phyloP scores from a whole-genome alignment of 192 early-diverging fungal genomes.

The Backusella sp. region DNA sequence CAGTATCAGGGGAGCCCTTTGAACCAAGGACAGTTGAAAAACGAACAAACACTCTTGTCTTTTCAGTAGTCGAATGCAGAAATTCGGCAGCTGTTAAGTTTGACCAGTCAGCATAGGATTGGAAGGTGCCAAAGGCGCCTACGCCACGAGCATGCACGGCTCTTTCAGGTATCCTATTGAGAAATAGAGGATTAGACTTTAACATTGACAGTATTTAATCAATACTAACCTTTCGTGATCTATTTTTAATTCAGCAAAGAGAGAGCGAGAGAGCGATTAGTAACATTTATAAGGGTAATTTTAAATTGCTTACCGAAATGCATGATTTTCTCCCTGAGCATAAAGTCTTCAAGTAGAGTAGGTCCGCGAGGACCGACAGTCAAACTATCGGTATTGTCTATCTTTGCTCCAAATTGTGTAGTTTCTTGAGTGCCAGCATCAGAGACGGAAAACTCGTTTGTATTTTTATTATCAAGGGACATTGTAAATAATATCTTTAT shows the following conservation, averaged over 20 bases:
- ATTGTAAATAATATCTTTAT: background rate
- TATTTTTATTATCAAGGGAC: background rate
- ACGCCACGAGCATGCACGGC: slow-evolving; percentile 44
- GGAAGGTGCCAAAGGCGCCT: slow-evolving; percentile 46
- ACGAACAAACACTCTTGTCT: slow-evolving; percentile 49
- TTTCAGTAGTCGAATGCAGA: slow-evolving; percentile 21
- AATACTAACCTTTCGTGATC: background rate
- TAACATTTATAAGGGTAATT: background rate
- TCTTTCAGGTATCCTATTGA: slow-evolving; percentile 26
- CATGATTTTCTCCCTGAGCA: slow-evolving; percentile 20
- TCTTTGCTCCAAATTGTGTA: slow-evolving; percentile 22
- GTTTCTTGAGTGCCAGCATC: slow-evolving; percentile 23
- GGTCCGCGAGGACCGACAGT: slow-evolving; percentile 29
- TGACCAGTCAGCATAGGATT: slow-evolving; percentile 34
- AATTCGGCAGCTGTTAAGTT: slow-evolving; percentile 40
- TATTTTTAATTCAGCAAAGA: background rate
- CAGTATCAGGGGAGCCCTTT: slow-evolving; percentile 42
- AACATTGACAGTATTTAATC: background rate
- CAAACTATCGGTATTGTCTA: slow-evolving; percentile 27
- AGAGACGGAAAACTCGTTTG: slow-evolving; percentile 2
- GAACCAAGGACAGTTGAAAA: slow-evolving; percentile 45
- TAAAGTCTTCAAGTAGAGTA: slow-evolving; percentile 29
- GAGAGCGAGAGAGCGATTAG: too few species aligned
- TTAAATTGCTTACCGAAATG: slow-evolving; percentile 25
- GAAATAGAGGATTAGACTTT: background rate